A percentile compares a stretch with the other conserved stretches of the same genome.
phyloP scores from a whole-genome alignment of 495 filamentous ascomycete genomes.

The Talaromyces borbonicus region DNA sequence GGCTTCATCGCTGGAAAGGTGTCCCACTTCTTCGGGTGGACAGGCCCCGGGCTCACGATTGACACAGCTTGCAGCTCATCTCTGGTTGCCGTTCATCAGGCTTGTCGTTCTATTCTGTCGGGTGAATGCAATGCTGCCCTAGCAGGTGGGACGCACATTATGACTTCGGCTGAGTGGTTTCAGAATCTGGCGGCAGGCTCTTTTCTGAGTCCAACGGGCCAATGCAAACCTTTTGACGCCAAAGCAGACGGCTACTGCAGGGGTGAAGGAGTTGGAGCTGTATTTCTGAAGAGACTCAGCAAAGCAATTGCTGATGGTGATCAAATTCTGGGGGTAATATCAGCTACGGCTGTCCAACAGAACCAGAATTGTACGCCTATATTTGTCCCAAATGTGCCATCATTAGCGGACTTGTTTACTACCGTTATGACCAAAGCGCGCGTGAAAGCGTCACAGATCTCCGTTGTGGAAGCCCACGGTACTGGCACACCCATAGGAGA shows the following conservation, averaged over 20 bases:
- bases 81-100: slow-evolving; percentile 37
- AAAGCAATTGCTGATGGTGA: slow-evolving; percentile 54
- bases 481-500: slow-evolving; percentile 64
- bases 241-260: slow-evolving; percentile 35
- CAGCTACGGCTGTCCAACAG: slow-evolving; percentile 55
- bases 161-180: slow-evolving; percentile 17
- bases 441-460: slow-evolving; percentile 50
- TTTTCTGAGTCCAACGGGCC: slow-evolving; percentile 36
- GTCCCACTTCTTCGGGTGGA: slow-evolving; percentile 38
- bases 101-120: slow-evolving; percentile 7
- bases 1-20: slow-evolving; percentile 28
- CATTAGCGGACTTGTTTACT: slow-evolving; percentile 47
- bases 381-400: slow-evolving; percentile 54
- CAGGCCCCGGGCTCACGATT: slow-evolving; percentile 34
- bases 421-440: slow-evolving; percentile 46
- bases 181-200: slow-evolving; percentile 25
- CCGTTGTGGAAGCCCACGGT: slow-evolving; percentile 69
- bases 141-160: slow-evolving; percentile 27
- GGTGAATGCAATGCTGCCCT: slow-evolving; percentile 13
- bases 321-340: slow-evolving; percentile 51
- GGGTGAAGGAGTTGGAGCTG: slow-evolving; percentile 52
- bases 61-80: slow-evolving; percentile 45
- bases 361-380: slow-evolving; percentile 57
- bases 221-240: slow-evolving; percentile 53
- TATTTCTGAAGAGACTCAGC: slow-evolving; percentile 57